These are phyloP conservation scores for Eustoma russellianum DNA, from an alignment of 257 asterid species.

Conservation along the genomic window DNA sequence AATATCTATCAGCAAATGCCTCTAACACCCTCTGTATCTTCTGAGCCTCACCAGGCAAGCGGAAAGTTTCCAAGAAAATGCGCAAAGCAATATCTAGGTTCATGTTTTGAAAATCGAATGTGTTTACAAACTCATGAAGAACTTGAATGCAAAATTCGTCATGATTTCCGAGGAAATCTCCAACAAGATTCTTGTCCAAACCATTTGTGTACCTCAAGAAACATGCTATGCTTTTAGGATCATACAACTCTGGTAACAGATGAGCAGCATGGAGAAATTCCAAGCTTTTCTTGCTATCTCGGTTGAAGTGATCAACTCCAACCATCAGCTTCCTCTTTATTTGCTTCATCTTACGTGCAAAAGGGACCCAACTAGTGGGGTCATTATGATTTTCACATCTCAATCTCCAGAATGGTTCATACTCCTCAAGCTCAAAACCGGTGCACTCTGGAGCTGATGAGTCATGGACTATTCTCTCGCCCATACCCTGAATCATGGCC, in stretches of 20 bases:
- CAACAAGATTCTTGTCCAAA: slow-evolving; percentile 68
- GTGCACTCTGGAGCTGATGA: slow-evolving; percentile 32
- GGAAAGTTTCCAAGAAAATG: slow-evolving; percentile 75
- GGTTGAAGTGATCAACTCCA: slow-evolving; percentile 85
- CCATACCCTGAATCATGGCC: slow-evolving; percentile 78
- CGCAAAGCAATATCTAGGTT: slow-evolving; percentile 85
- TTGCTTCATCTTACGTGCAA: slow-evolving; percentile 56
- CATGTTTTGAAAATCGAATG: slow-evolving; percentile 64
- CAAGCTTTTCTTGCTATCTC: slow-evolving; percentile 76
- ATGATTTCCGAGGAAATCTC: slow-evolving; percentile 82
- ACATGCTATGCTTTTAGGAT: slow-evolving; percentile 64
- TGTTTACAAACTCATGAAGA: slow-evolving; percentile 77
- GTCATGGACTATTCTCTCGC: slow-evolving; percentile 61
- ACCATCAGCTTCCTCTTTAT: slow-evolving; percentile 65
- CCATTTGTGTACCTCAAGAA: slow-evolving; percentile 74
- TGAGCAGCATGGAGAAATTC: slow-evolving; percentile 64
- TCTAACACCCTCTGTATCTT: slow-evolving; percentile 92
- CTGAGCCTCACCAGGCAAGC: slow-evolving; percentile 96
- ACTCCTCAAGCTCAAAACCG: slow-evolving; percentile 36
- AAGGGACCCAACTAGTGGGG: slow-evolving; percentile 76
- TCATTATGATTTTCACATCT: slow-evolving; percentile 52
- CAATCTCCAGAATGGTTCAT: slow-evolving; percentile 63
- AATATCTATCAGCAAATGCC: slow-evolving; percentile 87
- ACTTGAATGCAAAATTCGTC: slow-evolving; percentile 80
- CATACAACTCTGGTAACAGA: slow-evolving; percentile 66